Evolutionary conservation across 1,284 basidiomycete genomes (phyloP), one percentile per base, ranked within the genome.

Genomic region (Puccinia horiana): DNA sequence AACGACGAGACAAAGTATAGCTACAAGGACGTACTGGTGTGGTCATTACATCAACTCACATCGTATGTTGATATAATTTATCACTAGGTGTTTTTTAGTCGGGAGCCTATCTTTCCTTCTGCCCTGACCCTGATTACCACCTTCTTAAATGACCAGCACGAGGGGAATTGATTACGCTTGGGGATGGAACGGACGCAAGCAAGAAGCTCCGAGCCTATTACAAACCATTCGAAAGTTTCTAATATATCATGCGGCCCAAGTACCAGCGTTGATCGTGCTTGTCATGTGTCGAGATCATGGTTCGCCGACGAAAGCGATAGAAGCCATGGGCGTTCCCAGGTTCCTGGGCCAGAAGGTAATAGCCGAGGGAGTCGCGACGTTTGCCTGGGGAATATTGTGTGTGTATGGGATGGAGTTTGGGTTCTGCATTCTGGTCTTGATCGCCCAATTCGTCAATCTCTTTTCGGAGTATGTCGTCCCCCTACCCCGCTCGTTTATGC

Each of bases 111-210:
- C 63, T 40, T 40, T 3, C 32, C 47, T n/a, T 26, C 40, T 72
- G 14, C 69, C 20, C n/a, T 23, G 6, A 32, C 14, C 8, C n/a
- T n/a, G n/a, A 26, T 49, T 26, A 2, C n/a, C 35, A 23, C 18
- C 9, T 49, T 4, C 26, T 2, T 26, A 18, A 44, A 63, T 11
- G 18, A 29, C 14, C n/a, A 77, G 76, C 0, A 49, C 52, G n/a
- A 63, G 78, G 12, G 78, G 78, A 40, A 52, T 80, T 35, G 37
- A 73, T 40, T 80, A 80, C 42, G 40, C n/a, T 14, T 80, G 78
- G 78, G 78, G 78, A 44, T 54, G 69, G 78, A 73, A 63, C 47
- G 42, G 32, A 40, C 20, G 73, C 14, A 56, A 56, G 11, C 37
- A 42, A 29, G 69, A 70, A 4, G 29, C 32, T 16, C 69, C 49